Conservation (phyloP, 139 green algal species). For the Auxenochlorella pyrenoidosa region DNA sequence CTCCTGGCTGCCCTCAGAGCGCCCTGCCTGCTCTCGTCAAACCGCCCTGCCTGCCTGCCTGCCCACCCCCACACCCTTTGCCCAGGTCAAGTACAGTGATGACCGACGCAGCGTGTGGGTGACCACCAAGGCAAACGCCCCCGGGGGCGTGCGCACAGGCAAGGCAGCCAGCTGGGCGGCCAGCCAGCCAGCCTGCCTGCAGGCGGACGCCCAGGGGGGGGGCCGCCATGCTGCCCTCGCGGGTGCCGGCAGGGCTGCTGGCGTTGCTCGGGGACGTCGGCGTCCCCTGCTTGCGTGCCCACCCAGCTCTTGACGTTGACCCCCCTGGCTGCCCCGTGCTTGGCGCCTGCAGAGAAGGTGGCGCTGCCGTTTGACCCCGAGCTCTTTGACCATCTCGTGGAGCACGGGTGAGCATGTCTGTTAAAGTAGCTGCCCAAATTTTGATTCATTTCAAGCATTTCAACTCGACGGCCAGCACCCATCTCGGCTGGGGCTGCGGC, state of each 20-base stretch:
- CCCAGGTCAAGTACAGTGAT: constrained; percentile 49
- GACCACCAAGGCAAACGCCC: constrained; percentile 67
- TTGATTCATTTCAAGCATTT: too few relatives aligned
- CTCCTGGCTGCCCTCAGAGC: too few relatives aligned
- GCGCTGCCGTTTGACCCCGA: constrained; percentile 83
- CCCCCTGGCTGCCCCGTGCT: not conserved
- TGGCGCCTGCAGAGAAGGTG: constrained; percentile 64
- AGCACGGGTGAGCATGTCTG: constrained; percentile 59
- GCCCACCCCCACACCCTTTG: not conserved
- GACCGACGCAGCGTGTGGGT: constrained; percentile 70
- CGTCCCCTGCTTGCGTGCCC: not conserved
- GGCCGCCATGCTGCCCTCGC: too few relatives aligned
- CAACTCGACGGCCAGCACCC: too few relatives aligned
- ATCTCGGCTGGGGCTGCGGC: too few relatives aligned
- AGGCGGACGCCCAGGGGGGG: too few relatives aligned
- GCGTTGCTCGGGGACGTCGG: too few relatives aligned
- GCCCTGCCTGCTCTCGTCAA: too few relatives aligned
- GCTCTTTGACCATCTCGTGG: constrained; percentile 81
- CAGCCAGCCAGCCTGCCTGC: not conserved
- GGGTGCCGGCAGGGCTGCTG: too few relatives aligned
- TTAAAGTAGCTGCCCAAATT: too few relatives aligned
- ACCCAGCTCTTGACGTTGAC: not conserved
- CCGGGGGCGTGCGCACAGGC: constrained; percentile 71
- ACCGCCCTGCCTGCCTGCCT: not conserved
- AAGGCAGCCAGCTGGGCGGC: too few relatives aligned